Evolutionary conservation across 306 rosid species (phyloP), one percentile per base, ranked within the genome.

Genomic region (Cajanus cajan): DNA sequence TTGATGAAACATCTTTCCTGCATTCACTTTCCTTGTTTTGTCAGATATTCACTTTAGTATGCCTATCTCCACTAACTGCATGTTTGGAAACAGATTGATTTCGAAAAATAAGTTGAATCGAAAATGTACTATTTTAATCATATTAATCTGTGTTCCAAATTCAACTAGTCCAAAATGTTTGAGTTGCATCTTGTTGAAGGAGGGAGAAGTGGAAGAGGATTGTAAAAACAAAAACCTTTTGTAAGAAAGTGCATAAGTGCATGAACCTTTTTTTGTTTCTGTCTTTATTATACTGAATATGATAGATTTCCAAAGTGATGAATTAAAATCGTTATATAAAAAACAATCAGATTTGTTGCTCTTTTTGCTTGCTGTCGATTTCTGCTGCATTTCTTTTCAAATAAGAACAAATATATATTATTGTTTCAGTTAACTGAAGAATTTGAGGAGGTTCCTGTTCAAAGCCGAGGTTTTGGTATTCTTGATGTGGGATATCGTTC

Each of bases 391-490:
- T 68, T 43, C 64, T 44, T 61, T 76, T 69, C 6, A 19, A 41
- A 70, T 65, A 37, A 16, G 48, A n/a, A 37, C n/a, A 4, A 9
- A 7, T 37, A 7, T 36, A 34, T 18, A 59, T 40, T 55, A 25
- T 11, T 80, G 55, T 85, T 80, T 82, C 89, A 95, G 98, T 63
- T 95, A 88, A 88, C 89, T 7, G 98, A 95, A 88, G 98, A 95
- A 34, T 95, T 95, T 71, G 97, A 95, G 86, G 98, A 95, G 85
- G 84, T 92, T 83, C 89, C 92, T 34, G 98, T 95, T 81, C 98
- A 95, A 88, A 95, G 98, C 84, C 90, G 98, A 43, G 98, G 98
- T 34, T 94, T 94, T 82, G 98, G 96, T 74, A 90, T 94, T 90
- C 94, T 94, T 57, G 98, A 94, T 80, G 97, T 94, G 24, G 97